Base-by-base conservation (phyloP, 495 filamentous ascomycete species). In the Talaromyces wortmannii region DNA sequence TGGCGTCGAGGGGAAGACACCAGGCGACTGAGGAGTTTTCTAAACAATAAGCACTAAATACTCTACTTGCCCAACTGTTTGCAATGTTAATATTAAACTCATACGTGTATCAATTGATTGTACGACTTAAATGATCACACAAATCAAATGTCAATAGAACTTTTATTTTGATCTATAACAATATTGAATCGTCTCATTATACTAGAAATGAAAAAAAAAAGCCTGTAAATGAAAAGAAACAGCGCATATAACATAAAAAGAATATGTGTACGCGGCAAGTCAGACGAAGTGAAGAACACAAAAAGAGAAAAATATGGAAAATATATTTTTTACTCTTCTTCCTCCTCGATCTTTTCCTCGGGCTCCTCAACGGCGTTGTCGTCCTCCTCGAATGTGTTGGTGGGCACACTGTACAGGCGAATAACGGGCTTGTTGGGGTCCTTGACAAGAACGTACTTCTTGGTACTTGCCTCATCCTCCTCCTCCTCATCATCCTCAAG, bases 371-470 rank as follows among this genome's bases (percentile, higher is more conserved):
- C 68, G 29, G 60, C 60, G 52, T 78, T 72, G 44, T 83, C 83
- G 48, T 85, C 86, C 67, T 91, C 88, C 61, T 97, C 94, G 67
- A 97, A 94, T 51, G 91, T 91, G 62, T 84, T 82, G 32, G 81
- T 70, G 0, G 95, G 94, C 3, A 97, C 89, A 65, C 92, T 86
- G 76, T 98, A 98, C 63, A 98, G 73, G 58, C 95, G 82, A 54
- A 98, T 80, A 46, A 96, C 86, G 33, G 85, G 83, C 83, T 95
- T 96, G 74, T 98, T 98, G 50, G 94, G 94, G 66, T 98, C 94
- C 87, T 87, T 86, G 59, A 86, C 79, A 15, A 87, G 75, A 50
- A 87, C 80, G 63, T 85, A 87, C 71, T 86, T 85, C 66, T 72
- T 76, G 43, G 77, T 65, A 56, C 71, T 89, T 48, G 82, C 86